Conservation (phyloP, 2,329 filamentous ascomycete species). For the Zymoseptoria pseudotritici region DNA sequence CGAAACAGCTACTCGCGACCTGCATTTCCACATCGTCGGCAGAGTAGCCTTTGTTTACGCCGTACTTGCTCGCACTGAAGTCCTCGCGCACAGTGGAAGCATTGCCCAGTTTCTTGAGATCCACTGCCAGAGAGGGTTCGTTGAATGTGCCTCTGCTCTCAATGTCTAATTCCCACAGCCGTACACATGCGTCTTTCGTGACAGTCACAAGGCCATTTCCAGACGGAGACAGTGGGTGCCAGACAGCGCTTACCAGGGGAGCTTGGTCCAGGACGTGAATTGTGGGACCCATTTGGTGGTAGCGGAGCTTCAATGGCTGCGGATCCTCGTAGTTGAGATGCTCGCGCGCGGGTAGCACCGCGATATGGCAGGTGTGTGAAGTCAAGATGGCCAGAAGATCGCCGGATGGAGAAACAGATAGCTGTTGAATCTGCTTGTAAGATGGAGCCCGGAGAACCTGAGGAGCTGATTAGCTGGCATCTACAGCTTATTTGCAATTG, state of each 20-base stretch:
- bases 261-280: constrained; percentile 83
- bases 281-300: constrained; percentile 85
- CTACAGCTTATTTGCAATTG: background rate
- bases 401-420: constrained; percentile 73
- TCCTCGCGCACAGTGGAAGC: constrained; percentile 76
- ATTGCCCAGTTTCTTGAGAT: constrained; percentile 81
- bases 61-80: constrained; percentile 66
- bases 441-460: constrained; percentile 71
- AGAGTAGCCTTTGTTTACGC: constrained; percentile 74
- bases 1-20: constrained; percentile 84
- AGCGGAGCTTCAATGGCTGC: constrained; percentile 68
- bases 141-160: constrained; percentile 83
- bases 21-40: constrained; percentile 90
- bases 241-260: constrained; percentile 71
- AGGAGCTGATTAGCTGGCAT: constrained; percentile 1
- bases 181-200: constrained; percentile 78
- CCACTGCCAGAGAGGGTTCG: constrained; percentile 71
- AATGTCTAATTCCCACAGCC: constrained; percentile 84
- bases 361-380: constrained; percentile 79
- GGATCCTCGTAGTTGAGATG: constrained; percentile 64
- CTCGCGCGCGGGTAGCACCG: constrained; percentile 72
- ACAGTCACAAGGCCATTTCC: constrained; percentile 80
- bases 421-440: constrained; percentile 74
- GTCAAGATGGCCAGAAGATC: constrained; percentile 81
- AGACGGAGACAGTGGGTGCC: constrained; percentile 85